phyloP scores from a whole-genome alignment of 495 filamentous ascomycete genomes.

The Ramalina peruviana region DNA sequence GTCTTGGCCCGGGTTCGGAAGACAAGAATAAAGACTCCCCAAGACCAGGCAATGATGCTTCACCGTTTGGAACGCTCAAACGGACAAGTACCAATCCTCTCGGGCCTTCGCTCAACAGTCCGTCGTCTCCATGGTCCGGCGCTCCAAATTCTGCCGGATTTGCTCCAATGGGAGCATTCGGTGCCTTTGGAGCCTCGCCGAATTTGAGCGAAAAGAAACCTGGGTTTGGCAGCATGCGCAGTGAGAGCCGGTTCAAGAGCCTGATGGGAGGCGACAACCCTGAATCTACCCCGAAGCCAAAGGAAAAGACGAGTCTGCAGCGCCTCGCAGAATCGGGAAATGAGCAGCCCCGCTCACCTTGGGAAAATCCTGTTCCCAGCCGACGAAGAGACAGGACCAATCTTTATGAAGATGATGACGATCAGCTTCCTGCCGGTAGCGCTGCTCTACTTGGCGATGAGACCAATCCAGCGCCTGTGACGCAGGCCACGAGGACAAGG shows the following conservation, averaged over 20 bases:
- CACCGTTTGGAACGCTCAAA: constrained; percentile 49
- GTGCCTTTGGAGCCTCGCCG: constrained; percentile 51
- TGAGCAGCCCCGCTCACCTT: constrained; percentile 33
- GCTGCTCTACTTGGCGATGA: constrained; percentile 74
- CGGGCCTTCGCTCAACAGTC: constrained; percentile 33
- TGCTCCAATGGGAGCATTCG: constrained; percentile 72
- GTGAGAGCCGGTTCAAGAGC: constrained; percentile 73
- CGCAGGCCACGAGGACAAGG: constrained; percentile 31
- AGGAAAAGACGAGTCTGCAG: constrained; percentile 39
- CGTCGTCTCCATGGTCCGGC: constrained; percentile 55
- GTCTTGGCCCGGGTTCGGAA: constrained; percentile 23
- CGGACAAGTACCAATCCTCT: constrained; percentile 57
- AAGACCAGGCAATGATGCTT: constrained; percentile 25
- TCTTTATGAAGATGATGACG: constrained; percentile 56
- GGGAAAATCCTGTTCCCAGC: constrained; percentile 37
- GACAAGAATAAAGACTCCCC: constrained; percentile 31
- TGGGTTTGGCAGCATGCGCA: constrained; percentile 51
- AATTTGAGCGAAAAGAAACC: constrained; percentile 51
- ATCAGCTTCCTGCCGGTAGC: constrained; percentile 43
- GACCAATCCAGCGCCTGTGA: constrained; percentile 40
- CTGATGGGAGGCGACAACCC: constrained; percentile 63
- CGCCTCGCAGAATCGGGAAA: constrained; percentile 40
- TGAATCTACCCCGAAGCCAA: constrained; percentile 45
- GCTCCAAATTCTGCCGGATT: constrained; percentile 44
- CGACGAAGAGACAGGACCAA: constrained; percentile 63